These are phyloP conservation scores for Cladochytrium replicatum DNA, from an alignment of 192 early-diverging fungal species.

Conservation along the genomic window DNA sequence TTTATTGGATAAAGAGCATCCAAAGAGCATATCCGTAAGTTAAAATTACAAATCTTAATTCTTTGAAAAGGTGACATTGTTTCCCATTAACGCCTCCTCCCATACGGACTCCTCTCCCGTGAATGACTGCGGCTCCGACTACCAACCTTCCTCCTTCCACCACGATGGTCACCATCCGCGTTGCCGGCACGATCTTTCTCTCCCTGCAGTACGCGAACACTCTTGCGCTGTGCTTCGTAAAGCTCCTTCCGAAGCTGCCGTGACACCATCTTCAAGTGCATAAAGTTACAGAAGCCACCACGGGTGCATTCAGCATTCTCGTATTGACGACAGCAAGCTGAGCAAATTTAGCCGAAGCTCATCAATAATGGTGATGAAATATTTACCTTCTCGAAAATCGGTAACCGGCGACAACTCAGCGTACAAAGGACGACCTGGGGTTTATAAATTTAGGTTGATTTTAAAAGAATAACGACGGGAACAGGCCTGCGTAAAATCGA, in stretches of 20 bases:
- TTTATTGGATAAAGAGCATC: too few species aligned
- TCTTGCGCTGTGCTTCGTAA: conserved; percentile 59
- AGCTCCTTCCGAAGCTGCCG: conserved; percentile 69
- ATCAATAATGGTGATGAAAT: background rate
- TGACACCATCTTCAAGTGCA: conserved; percentile 91
- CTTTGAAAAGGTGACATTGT: too few species aligned
- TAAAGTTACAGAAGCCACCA: conserved; percentile 97
- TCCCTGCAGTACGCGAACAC: conserved; percentile 20
- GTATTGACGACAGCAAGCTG: conserved; percentile 93
- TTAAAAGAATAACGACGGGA: background rate
- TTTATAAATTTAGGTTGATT: background rate
- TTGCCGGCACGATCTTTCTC: conserved; percentile 2
- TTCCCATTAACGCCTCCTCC: too few species aligned
- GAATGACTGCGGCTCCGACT: too few species aligned
- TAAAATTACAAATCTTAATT: too few species aligned
- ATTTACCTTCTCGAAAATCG: conserved; percentile 77
- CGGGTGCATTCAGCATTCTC: conserved; percentile 90
- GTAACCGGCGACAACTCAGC: conserved; percentile 95
- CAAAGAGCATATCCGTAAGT: too few species aligned
- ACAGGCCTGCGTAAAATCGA: conserved; percentile 72
- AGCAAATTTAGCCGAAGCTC: background rate
- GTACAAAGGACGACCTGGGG: conserved; percentile 73
- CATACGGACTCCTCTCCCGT: too few species aligned
- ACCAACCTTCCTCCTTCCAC: too few species aligned
- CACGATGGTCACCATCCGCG: background rate